Evolutionary conservation across 352 stramenopile genomes (phyloP).

Genomic region (Nothophytophthora sp.): DNA sequence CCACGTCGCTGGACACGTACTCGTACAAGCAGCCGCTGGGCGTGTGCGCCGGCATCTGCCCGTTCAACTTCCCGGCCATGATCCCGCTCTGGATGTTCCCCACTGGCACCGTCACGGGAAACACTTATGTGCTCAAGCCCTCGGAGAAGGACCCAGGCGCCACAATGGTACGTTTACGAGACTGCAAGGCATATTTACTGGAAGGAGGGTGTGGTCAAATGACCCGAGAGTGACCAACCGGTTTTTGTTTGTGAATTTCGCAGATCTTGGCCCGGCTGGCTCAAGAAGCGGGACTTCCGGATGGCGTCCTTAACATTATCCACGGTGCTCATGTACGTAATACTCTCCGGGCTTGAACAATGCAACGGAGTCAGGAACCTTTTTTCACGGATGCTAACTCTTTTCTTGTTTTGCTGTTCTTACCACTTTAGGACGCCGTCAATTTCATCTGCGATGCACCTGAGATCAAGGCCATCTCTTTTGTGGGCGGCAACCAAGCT

Average conservation of each 20-base stretch:
- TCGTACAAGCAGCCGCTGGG: conserved; percentile 96
- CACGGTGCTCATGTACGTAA: conserved; percentile 68
- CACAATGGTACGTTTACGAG: conserved; percentile 54
- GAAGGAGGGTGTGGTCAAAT: neutral
- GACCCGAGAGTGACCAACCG: neutral
- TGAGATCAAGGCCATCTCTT: conserved; percentile 96
- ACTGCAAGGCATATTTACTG: neutral
- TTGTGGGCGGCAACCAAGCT: conserved; percentile 94
- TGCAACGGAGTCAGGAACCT: no score
- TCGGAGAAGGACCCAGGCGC: conserved; percentile 93
- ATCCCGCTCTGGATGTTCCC: conserved; percentile 96
- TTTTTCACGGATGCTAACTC: conserved; percentile 5
- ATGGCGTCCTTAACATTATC: conserved; percentile 97
- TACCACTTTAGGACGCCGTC: conserved; percentile 76
- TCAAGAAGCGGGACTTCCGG: conserved; percentile 92
- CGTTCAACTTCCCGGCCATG: conserved; percentile 98
- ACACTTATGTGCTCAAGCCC: conserved; percentile 98
- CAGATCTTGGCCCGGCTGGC: conserved; percentile 91
- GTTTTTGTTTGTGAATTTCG: neutral
- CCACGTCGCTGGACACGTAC: conserved; percentile 94
- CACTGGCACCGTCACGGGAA: conserved; percentile 90
- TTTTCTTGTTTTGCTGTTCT: conserved; percentile 8
- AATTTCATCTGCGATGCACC: conserved; percentile 95
- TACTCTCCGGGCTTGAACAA: no score
- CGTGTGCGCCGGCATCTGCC: conserved; percentile 92